phyloP scores from a whole-genome alignment of 352 stramenopile genomes.

The Globisporangium sylvaticum region DNA sequence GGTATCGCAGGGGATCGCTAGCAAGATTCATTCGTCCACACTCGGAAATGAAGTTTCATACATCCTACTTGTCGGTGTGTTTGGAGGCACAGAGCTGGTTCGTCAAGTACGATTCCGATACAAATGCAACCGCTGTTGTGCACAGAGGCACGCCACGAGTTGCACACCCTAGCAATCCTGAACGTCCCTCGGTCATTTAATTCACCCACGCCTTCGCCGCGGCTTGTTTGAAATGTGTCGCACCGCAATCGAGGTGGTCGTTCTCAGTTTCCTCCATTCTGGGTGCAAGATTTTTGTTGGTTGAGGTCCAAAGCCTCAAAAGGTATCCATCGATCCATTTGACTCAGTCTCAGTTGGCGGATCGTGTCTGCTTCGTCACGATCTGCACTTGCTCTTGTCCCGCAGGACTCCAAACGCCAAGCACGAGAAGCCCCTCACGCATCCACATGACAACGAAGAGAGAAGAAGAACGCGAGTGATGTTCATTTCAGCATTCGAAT shows the following conservation, averaged over 20 bases:
- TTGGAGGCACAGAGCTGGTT: background rate
- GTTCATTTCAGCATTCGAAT: background rate
- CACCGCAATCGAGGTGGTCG: slow-evolving; percentile 1
- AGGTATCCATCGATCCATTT: background rate
- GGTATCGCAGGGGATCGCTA: background rate
- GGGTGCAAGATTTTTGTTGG: background rate
- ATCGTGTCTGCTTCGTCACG: slow-evolving; percentile 11
- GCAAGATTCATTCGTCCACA: background rate
- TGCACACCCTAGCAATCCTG: too few relatives aligned
- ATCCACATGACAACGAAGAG: background rate
- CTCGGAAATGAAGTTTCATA: background rate
- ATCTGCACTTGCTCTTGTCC: slow-evolving; percentile 5
- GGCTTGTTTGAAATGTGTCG: background rate
- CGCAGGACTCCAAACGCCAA: background rate
- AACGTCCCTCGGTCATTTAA: background rate
- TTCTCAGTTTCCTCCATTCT: background rate
- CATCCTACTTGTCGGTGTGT: background rate
- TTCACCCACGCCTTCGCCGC: background rate
- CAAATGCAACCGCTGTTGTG: too few relatives aligned
- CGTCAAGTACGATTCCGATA: background rate
- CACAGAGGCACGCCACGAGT: background rate
- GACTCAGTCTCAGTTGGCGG: background rate
- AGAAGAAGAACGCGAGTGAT: background rate
- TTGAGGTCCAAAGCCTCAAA: background rate
- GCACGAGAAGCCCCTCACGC: too few relatives aligned